Evolutionary conservation across 2,329 filamentous ascomycete genomes (phyloP).

Genomic region (Nemania bipapillata): DNA sequence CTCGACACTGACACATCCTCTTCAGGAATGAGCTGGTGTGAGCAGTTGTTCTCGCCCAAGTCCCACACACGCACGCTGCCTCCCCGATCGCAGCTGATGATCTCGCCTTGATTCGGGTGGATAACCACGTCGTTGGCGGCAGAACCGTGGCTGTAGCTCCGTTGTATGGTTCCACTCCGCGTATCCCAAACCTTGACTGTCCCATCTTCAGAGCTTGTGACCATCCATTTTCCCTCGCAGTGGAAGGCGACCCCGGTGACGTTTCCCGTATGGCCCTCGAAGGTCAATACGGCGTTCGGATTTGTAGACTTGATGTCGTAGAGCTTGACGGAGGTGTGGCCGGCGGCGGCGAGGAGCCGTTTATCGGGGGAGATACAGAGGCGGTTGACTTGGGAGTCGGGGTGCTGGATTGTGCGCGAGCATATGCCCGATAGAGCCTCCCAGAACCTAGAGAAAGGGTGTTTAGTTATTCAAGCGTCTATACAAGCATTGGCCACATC

Average conservation of each 20-base stretch:
- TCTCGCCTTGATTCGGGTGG: slow-evolving; percentile 96
- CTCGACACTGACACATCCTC: slow-evolving; percentile 93
- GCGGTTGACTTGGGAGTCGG: slow-evolving; percentile 97
- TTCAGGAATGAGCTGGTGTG: slow-evolving; percentile 93
- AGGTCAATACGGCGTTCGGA: slow-evolving; percentile 88
- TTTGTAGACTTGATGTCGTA: slow-evolving; percentile 99
- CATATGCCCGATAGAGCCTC: slow-evolving; percentile 97
- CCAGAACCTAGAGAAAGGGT: slow-evolving; percentile 73
- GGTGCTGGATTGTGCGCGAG: slow-evolving; percentile 96
- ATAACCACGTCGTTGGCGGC: slow-evolving; percentile 99
- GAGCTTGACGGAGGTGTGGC: slow-evolving; percentile 88
- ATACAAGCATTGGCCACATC: background rate
- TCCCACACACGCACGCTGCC: slow-evolving; percentile 97
- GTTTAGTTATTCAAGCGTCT: slow-evolving; percentile 1
- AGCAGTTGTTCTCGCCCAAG: slow-evolving; percentile 94
- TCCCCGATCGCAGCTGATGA: slow-evolving; percentile 93
- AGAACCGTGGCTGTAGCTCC: slow-evolving; percentile 89
- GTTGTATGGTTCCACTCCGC: slow-evolving; percentile 82
- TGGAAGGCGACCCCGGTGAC: slow-evolving; percentile 97
- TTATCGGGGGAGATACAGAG: slow-evolving; percentile 99
- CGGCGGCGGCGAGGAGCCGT: slow-evolving; percentile 86
- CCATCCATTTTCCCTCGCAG: slow-evolving; percentile 99
- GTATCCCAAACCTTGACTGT: slow-evolving; percentile 99
- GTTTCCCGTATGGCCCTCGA: slow-evolving; percentile 95
- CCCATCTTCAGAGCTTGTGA: slow-evolving; percentile 95